These are phyloP conservation scores for Phytophthora sojae DNA, from an alignment of 352 stramenopile genomes.

Conservation along the genomic window DNA sequence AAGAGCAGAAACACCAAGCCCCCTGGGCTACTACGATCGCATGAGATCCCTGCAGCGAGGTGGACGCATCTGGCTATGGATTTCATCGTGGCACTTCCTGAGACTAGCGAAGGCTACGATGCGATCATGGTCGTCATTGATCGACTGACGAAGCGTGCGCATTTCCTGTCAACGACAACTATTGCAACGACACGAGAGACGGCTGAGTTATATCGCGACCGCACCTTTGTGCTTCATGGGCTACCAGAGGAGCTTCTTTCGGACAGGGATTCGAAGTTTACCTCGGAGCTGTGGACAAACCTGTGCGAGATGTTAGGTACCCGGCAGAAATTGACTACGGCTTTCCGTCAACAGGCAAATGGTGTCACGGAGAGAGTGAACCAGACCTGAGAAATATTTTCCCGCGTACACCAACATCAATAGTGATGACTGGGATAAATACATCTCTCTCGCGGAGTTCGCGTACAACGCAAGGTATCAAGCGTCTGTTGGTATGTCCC, in stretches of 20 bases:
- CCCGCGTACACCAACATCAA: neutral
- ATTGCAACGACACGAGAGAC: neutral
- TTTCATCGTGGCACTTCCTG: neutral
- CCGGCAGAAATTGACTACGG: slow-evolving; percentile 15
- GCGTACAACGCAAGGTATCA: neutral
- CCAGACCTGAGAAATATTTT: slow-evolving; percentile 23
- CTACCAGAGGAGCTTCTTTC: slow-evolving; percentile 17
- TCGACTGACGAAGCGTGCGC: slow-evolving; percentile 4
- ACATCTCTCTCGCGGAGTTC: neutral
- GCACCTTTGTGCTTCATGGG: slow-evolving; percentile 10
- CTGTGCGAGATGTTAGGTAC: slow-evolving; percentile 18
- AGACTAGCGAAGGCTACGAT: neutral
- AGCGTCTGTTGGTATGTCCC: neutral
- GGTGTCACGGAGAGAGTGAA: slow-evolving; percentile 21
- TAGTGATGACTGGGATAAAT: neutral
- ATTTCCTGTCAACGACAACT: neutral
- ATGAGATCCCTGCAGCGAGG: neutral
- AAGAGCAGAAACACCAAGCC: neutral
- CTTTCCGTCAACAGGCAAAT: slow-evolving; percentile 24
- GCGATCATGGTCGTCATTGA: neutral
- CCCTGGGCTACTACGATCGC: neutral
- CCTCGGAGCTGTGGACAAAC: slow-evolving; percentile 9
- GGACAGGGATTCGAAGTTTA: slow-evolving; percentile 30
- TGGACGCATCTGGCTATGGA: neutral
- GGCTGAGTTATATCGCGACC: slow-evolving; percentile 15